Conservation (phyloP, 108 stramenopile species). For the Craspedostauros australis region DNA sequence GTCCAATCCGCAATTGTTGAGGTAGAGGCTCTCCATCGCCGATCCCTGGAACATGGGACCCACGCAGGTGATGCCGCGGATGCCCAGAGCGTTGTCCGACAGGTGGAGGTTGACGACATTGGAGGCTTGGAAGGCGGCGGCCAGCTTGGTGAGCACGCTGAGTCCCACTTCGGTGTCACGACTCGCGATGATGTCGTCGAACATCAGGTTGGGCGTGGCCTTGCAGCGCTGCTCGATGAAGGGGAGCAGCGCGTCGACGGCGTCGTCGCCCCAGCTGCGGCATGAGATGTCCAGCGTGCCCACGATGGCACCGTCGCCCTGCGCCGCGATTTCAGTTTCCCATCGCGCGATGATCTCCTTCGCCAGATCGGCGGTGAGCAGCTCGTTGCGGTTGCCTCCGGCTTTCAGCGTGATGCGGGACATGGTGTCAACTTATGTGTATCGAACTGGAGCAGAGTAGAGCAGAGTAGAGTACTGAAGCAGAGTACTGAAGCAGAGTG, state of each 20-base stretch:
- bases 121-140: constrained; percentile 9
- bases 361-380: too few species aligned
- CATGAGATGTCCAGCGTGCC: constrained; percentile 3
- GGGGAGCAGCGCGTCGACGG: constrained; percentile 4
- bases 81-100: constrained; percentile 34
- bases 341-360: too few species aligned
- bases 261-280: not conserved
- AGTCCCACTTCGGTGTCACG: constrained; percentile 15
- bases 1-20: constrained; percentile 20
- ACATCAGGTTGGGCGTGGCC: not conserved
- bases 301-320: too few species aligned
- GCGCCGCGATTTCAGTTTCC: too few species aligned
- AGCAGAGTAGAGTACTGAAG: too few species aligned
- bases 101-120: constrained; percentile 15
- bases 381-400: too few species aligned
- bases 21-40: constrained; percentile 6
- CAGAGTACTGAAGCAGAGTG: too few species aligned
- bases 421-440: too few species aligned
- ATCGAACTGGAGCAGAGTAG: too few species aligned
- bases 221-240: not conserved
- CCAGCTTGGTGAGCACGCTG: constrained; percentile 9
- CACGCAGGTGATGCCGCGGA: not conserved
- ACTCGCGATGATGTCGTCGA: constrained; percentile 28
- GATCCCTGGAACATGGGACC: constrained; percentile 9
- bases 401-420: too few species aligned